Base-by-base conservation (phyloP, 2,329 filamentous ascomycete genomes). In the Waltergamsia citrina region DNA sequence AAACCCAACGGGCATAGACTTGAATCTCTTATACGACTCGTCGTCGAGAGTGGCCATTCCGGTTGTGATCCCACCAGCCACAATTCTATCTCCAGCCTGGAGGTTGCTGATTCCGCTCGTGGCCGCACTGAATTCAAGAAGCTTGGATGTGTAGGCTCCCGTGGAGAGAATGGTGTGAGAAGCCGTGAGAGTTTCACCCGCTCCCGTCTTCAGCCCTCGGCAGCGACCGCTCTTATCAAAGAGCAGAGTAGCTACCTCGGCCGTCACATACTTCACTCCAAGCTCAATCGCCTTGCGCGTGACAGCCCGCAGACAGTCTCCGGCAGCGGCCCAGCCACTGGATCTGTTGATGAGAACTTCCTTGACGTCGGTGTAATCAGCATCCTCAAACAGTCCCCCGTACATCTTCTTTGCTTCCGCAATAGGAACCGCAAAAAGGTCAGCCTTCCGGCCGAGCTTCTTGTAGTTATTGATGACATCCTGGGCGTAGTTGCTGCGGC, bases 241-340 rank as follows among this genome's bases (percentile, higher is more conserved):
- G 7, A 56, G 47, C 30, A 77, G 40, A 1, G 58, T 55, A 2
- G 57, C 49, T 3, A 72, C 63, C 35, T 77, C 69, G 12, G 65
- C 70, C 1, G 59, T 60, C 8, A 74, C 60, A 37, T 79, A 81
- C 47, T 67, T 65, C 40, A 79, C 75, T 1, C 77, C 76, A 6
- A 73, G 49, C 30, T 66, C 59, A 5, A 79, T 43, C 12, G 62
- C 62, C 37, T 59, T 59, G 22, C 65, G 61, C 2, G 72, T 78
- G 7, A 78, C 62, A 2, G 67, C 69, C 33, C 60, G 51, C 38
- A 81, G 48, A 20, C 65, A 63, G 42, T 78, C 71, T 3, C 70
- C 71, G 3, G 77, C 76, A n/a, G 71, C 72, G 6, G 66, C 74
- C 72, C 74, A 81, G 1, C 76, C 76, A 49, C 73, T 76, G 19